Base-by-base conservation (phyloP, 2,329 filamentous ascomycete species). In the Helotiales sp. region DNA sequence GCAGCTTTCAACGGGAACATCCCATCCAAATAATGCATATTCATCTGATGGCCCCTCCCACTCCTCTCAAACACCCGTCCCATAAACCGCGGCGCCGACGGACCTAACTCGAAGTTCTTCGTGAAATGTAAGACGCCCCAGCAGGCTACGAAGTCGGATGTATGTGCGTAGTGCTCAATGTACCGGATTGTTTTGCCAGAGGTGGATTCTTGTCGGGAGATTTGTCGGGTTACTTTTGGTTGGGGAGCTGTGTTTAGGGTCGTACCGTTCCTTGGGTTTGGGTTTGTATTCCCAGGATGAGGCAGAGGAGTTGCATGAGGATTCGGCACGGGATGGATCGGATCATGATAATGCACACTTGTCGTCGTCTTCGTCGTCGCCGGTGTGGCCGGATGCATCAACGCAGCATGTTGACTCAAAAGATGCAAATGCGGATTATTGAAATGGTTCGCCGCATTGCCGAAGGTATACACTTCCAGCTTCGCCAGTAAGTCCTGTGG, bases 141-240 rank as follows among this genome's bases (percentile, higher is more conserved):
- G 10, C 88, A 80, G 3, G 91, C 86, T 2, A 95, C 91, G 71
- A 93, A 91, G 73, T 96, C 92, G 17, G 83, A 85, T 8, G 84
- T 85, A 75, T 94, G 91, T 2, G 89, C 90, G 74, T 94, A 96
- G 78, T 96, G 92, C 78, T 96, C 92, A 45, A 96, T 89, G 71
- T 93, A 85, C 6, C 85, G 83, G 61, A 95, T 89, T 2, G 86
- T 85, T 22, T 76, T 75, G 5, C 70, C 79, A 71, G 11, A 81
- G 7, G 55, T 50, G 10, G 68, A 68, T 52, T 66, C 50, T 37
- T 40, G 49, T 11, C 59, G 59, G n/a, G 43, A 34, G 28, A 37
- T 52, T 40, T 34, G 45, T 6, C 30, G 15, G 37, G 57, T 52
- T 32, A 32, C 61, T 54, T 34, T 40, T 5, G 7, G 32, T 13